Evolutionary conservation across 352 stramenopile genomes (phyloP), one percentile per base, ranked within the genome.

Genomic region (Pythium myriotylum): DNA sequence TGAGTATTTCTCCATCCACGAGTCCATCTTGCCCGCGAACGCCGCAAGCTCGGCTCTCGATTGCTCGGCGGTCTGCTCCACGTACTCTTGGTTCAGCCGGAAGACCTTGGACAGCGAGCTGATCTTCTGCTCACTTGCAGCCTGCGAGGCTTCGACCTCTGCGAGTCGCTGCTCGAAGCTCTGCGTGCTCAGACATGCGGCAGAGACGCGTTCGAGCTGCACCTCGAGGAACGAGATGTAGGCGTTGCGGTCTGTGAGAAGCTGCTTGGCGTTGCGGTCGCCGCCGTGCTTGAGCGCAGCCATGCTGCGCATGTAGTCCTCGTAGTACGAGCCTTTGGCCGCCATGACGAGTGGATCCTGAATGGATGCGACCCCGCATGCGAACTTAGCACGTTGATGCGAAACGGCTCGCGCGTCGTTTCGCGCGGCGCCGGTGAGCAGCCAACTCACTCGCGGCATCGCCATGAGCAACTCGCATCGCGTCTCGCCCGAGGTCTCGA

Each of bases 141-240:
- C 27, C 40, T 88, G 77, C 24, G 71, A 37, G 20, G 65, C 68
- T 52, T 91, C 81, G 27, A 92, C 60, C 43, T 79, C 81, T 4
- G 64, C 54, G 32, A 92, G 64, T 7, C 82, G 76, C 65, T 73
- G 69, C 62, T 92, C 84, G 47, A 92, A 82, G 20, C 72, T 84
- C 63, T 94, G 81, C 45, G 77, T 77, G 7, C 71, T 80, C 54
- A 95, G 63, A 41, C 84, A 93, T 19, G 86, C 87, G 3, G 87
- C 77, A n/a, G 84, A 91, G 8, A 96, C 85, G 27, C 85, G 84
- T 65, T 96, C 87, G 37, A 96, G 69, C 67, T 96, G 87, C 59
- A 92, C 83, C 60, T 96, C 87, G 2, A 96, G 79, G 68, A 93
- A 96, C 7, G 83, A 93, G 27, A 94, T 88, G 74, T 96, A 96